Base-by-base conservation (phyloP, 2,329 filamentous ascomycete species). In the Davidsoniella australis region DNA sequence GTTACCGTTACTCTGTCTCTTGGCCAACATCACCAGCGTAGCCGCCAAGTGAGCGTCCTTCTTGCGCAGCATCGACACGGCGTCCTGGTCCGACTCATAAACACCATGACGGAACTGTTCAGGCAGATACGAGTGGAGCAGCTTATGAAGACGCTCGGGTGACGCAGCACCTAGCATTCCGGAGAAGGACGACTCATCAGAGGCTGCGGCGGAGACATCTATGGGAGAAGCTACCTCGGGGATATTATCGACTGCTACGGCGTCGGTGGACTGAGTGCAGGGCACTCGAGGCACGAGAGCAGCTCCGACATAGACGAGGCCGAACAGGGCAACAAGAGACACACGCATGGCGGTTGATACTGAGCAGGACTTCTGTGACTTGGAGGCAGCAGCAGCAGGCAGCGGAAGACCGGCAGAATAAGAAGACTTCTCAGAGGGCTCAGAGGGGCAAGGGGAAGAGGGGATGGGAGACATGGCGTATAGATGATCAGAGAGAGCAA, bases 71-170 rank as follows among this genome's bases (percentile, higher is more conserved):
- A 72, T 75, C 60, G 82, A 74, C 49, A 82, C 68, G 23, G 78
- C 79, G 9, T 71, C 67, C 55, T 69, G 70, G 58, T 82, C 80
- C 54, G 76, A 75, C 54, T 74, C 70, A 61, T 79, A 83, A 50
- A 84, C 71, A 52, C 80, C 81, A 58, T 83, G 73, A 59, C 77
- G 72, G 63, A 79, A 85, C 58, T 75, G 74, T 44, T 71, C 69
- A 42, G 75, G 72, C 48, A 79, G 67, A 57, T 78, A 71, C 54
- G 70, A 66, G 61, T 83, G 78, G 29, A 87, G 68, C 48, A 82
- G 73, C 43, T 73, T 71, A 61, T 85, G 79, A 48, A 88, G 66
- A 40, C 74, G 70, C 45, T 75, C 68, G 49, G 71, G 70, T 18
- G 78, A 74, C 50, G 80, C 64, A 20, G 68, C 67, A 53, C 71